Percentiles rank a stretch among this genome's conserved stretches.
phyloP scores from a whole-genome alignment of 345 rosid species.

The Salix arbutifolia region DNA sequence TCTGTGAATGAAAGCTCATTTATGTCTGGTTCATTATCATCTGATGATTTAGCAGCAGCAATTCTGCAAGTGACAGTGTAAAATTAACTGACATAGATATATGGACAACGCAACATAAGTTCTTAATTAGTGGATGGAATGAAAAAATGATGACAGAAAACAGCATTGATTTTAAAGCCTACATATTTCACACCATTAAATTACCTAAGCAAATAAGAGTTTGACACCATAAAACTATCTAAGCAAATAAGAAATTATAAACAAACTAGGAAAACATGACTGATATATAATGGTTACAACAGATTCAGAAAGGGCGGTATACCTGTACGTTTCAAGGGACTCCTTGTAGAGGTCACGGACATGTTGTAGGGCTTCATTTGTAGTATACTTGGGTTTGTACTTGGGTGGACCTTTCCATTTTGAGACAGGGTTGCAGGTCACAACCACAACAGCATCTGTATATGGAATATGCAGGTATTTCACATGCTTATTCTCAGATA shows the following conservation, averaged over 20 bases:
- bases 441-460: constrained; percentile 81
- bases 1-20: constrained; percentile 78
- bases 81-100: constrained; percentile 13
- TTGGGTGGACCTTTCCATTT: constrained; percentile 87
- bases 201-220: not conserved
- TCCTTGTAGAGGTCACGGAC: constrained; percentile 69
- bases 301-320: constrained; percentile 1
- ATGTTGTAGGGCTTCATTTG: constrained; percentile 69
- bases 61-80: constrained; percentile 38
- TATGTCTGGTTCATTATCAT: constrained; percentile 45
- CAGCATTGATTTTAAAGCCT: not conserved
- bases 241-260: not conserved
- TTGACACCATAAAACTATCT: not conserved
- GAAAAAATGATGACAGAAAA: not conserved
- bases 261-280: not conserved
- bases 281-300: not conserved
- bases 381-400: constrained; percentile 64
- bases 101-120: not conserved
- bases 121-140: not conserved
- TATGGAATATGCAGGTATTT: constrained; percentile 87
- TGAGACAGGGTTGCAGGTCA: constrained; percentile 85
- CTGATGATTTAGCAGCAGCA: constrained; percentile 37
- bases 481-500: constrained; percentile 86
- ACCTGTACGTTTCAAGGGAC: constrained; percentile 71
- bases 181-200: not conserved